Evolutionary conservation across 495 filamentous ascomycete genomes (phyloP), one percentile per base, ranked within the genome.

Genomic region (Penicillium paradoxum): DNA sequence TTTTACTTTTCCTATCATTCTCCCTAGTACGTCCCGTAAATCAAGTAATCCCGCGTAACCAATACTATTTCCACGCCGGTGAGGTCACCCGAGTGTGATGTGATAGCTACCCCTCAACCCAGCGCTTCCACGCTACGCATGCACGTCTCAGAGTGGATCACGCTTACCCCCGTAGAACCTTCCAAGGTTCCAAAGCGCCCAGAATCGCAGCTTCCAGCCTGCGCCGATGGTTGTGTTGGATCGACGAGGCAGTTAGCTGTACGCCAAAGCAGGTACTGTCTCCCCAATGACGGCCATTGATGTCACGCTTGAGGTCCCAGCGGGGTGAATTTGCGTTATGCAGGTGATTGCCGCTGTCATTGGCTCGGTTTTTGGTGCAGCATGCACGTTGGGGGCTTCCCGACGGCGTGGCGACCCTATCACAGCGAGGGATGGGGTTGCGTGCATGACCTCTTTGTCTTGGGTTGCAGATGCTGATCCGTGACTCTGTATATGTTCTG

Each of bases 291-390:
- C 39, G 44, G 33, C 47, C 13, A 32, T 51, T 60, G 58, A 61
- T 58, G 58, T 61, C 58, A 60, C 51, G 24, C 27, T 14, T 45
- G 40, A 49, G 29, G 25, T 34, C 25, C 22, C 29, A 32, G 30
- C 32, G 39, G 57, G 4, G 10, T 15, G 6, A 8, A 25, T 29
- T 34, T 19, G 32, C 19, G 19, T 40, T 30, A 48, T 51, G 49
- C 27, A 24, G 29, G 38, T 40, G 34, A 2, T 30, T 14, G n/a
- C 2, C 4, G 33, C 15, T 51, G 27, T 4, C 24, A 51, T 51
- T 51, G 48, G 47, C 14, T 24, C 27, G 11, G 27, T 15, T 38
- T 19, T 18, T 15, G 13, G 18, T 27, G 32, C 45, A 39, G n/a
- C n/a, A 49, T 49, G 46, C 46, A 49, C 32, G 49, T 43, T 51